Base-by-base conservation (phyloP, 495 filamentous ascomycete genomes). In the Tuber magnatum region DNA sequence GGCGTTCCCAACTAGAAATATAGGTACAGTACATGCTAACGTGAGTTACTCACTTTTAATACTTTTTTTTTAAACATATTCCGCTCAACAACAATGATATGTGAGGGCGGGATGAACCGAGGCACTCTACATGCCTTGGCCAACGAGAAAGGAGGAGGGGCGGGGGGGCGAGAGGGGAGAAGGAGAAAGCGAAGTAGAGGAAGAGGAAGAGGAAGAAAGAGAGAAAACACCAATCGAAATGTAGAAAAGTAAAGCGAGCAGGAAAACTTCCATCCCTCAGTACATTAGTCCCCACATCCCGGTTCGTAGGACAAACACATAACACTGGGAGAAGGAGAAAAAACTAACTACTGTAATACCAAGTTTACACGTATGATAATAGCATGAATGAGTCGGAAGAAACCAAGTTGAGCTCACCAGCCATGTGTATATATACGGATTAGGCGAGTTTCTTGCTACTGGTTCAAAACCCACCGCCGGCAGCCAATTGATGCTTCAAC, bases 401-500 rank as follows among this genome's bases (percentile, higher is more conserved):
- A 56, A 3, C 51, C 51, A 56, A 14, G 24, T 56, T 14, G 51
- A 1, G 51, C n/a, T 56, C 51, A 61, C 51, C n/a, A 61, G 51
- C n/a, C 51, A 61, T 10, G n/a, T 56, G n/a, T n/a, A n/a, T 56
- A 48, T n/a, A 35, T 32, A 32, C 16, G 32, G 56, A 2, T 65
- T 65, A 65, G 56, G 56, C 16, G 20, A 16, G 32, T 3, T 32
- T 35, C 28, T 32, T 35, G 14, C 14, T 65, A 18, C 56, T 65
- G 39, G 18, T 51, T 42, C 48, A 80, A 48, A 76, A 80, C 6
- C 77, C 80, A 9, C 80, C 81, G 39, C 70, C 48, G 18, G 77
- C 80, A 69, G 82, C 69, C 12, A 82, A 72, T 41, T 80, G 75
- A 46, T 81, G 81, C 65, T 81, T 83, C 56, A 83, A 40, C 71